Evolutionary conservation across 129 eudicot species (phyloP).

Genomic region (Heracleum sosnowskyi): DNA sequence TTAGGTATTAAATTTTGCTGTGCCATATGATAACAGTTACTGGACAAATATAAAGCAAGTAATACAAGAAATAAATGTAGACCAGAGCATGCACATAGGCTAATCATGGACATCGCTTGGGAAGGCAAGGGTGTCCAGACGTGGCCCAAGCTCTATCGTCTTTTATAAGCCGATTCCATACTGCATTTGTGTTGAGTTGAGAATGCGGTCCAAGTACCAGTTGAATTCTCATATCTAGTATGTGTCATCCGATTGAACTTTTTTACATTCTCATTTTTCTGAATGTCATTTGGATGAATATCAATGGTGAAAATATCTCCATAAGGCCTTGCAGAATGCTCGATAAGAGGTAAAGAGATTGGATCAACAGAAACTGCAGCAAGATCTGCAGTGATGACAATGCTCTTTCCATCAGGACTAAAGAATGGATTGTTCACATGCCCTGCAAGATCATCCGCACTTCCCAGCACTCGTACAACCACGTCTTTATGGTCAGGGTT

Average conservation of each 20-base stretch:
- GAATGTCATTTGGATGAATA: neutral
- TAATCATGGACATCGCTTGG: neutral
- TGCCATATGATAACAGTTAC: too few relatives aligned
- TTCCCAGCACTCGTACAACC: too few relatives aligned
- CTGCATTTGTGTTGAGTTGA: neutral
- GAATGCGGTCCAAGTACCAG: constrained; percentile 2
- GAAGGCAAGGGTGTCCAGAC: constrained; percentile 1
- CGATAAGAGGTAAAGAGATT: neutral
- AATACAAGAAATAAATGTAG: too few relatives aligned
- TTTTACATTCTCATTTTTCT: neutral
- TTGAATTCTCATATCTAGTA: constrained; percentile 1
- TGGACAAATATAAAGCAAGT: too few relatives aligned
- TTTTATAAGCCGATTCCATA: neutral
- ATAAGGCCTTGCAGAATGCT: neutral
- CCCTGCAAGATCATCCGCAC: neutral
- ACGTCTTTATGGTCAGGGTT: too few relatives aligned
- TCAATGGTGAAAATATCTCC: neutral
- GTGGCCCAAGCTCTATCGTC: neutral
- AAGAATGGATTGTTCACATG: neutral
- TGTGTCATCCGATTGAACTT: neutral
- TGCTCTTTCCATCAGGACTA: neutral
- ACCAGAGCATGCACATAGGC: neutral
- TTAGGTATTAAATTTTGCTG: too few relatives aligned
- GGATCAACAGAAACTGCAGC: constrained; percentile 6
- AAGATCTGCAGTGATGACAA: neutral